Conservation (phyloP, 306 rosid genomes). For the Herpetospermum pedunculosum region DNA sequence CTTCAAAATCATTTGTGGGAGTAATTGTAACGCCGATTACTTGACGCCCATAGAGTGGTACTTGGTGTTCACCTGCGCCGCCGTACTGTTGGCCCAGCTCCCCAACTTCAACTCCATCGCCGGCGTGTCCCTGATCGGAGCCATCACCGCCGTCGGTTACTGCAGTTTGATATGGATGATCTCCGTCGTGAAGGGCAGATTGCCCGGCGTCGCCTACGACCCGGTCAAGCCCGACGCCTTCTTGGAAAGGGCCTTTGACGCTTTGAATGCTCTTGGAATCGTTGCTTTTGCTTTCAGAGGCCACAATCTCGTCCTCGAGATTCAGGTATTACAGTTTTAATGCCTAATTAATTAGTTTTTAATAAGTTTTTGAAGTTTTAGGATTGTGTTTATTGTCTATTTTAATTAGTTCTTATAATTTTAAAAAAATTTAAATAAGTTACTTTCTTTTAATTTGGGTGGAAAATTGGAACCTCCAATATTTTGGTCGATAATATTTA, state of each 20-base stretch:
- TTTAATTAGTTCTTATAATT: no score
- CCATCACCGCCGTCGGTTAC: slow-evolving; percentile 31
- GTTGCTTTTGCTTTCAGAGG: slow-evolving; percentile 51
- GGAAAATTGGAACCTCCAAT: no score
- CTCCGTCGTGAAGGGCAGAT: slow-evolving; percentile 27
- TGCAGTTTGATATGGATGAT: slow-evolving; percentile 32
- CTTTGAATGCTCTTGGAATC: slow-evolving; percentile 37
- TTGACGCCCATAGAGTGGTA: slow-evolving; percentile 34
- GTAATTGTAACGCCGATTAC: slow-evolving; percentile 16
- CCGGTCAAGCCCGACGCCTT: background rate
- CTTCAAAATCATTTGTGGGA: slow-evolving; percentile 26
- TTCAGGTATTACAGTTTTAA: no score
- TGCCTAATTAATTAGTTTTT: no score
- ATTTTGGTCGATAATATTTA: no score
- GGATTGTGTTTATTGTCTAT: no score
- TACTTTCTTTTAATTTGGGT: no score
- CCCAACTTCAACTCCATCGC: slow-evolving; percentile 49
- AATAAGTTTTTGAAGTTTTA: no score
- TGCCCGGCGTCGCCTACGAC: slow-evolving; percentile 24
- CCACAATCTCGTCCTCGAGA: slow-evolving; percentile 45
- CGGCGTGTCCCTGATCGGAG: slow-evolving; percentile 36
- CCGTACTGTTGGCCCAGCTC: slow-evolving; percentile 30
- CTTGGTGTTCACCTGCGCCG: slow-evolving; percentile 31
- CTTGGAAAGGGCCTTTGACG: slow-evolving; percentile 17
- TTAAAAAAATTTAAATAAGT: no score